Conservation (phyloP, 805 yeast genomes). For the Suhomyces vadensis region DNA sequence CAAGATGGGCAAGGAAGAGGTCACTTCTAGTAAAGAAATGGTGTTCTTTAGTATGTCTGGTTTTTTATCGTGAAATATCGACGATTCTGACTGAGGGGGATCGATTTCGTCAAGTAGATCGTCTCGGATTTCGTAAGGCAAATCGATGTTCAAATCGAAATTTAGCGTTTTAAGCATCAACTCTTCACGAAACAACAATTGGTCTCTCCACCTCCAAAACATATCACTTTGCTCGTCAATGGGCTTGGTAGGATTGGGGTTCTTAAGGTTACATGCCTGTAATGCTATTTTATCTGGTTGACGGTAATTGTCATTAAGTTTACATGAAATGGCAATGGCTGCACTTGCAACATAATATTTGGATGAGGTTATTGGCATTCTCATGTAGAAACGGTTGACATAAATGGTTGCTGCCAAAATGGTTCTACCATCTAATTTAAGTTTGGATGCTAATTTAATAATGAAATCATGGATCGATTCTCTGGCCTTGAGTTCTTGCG, state of each 20-base stretch:
- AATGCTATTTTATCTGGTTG: conserved; percentile 46
- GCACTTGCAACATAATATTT: conserved; percentile 47
- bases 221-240: conserved; percentile 42
- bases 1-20: conserved; percentile 40
- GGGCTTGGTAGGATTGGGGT: conserved; percentile 24
- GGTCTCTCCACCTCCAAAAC: conserved; percentile 49
- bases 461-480: conserved; percentile 42
- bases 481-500: conserved; percentile 39
- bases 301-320: conserved; percentile 42
- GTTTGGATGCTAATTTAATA: conserved; percentile 34
- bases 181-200: conserved; percentile 44
- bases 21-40: conserved; percentile 36
- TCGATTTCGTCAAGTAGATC: conserved; percentile 14
- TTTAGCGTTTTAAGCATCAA: conserved; percentile 38
- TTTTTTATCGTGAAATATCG: conserved; percentile 15
- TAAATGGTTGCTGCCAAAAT: conserved; percentile 45
- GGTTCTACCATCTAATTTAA: conserved; percentile 42
- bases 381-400: conserved; percentile 40
- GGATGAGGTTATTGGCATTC: conserved; percentile 43
- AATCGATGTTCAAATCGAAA: conserved; percentile 40
- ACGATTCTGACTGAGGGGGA: neutral
- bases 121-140: conserved; percentile 40
- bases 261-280: conserved; percentile 36
- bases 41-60: conserved; percentile 29
- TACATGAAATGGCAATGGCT: conserved; percentile 44